Base-by-base conservation (phyloP, 495 filamentous ascomycete genomes). In the Hypoxylon fuscum region DNA sequence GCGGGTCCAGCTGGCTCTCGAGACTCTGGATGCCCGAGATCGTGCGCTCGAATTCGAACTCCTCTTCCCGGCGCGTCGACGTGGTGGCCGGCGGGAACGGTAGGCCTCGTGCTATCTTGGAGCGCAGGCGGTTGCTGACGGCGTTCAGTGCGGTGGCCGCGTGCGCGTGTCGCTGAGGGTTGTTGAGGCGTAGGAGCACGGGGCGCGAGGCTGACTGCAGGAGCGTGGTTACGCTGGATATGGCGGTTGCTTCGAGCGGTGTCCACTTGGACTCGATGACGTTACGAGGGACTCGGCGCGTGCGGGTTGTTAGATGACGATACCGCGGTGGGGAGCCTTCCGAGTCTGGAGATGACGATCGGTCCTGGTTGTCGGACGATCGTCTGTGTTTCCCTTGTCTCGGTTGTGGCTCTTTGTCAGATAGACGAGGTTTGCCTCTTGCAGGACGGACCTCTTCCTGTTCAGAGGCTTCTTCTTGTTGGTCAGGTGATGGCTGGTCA, bases 231-330 rank as follows among this genome's bases (percentile, higher is more conserved):
- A 80, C 63, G 43, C 71, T 73, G 14, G 64, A 40, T 44, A 81
- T 55, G 40, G 79, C 73, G 11, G 73, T 62, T 0, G 59, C 41
- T 5, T 76, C 71, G 14, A 82, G 76, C 6, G 76, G 55, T 9
- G 66, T 64, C 79, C 79, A 82, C 54, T 79, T 81, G n/a, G 75
- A 60, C 20, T 74, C 55, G 60, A 82, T 77, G 40, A 74, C 71
- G 9, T 78, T 62, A 18, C 71, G 77, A 12, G 75, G 70, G 15
- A 82, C 72, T 11, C 69, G 67, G 35, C 72, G 76, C 5, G 76
- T 75, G 38, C 64, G 73, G n/a, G 77, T 59, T 5, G 72, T 52
- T 17, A 82, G 69, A 38, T 79, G 75, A 20, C 69, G 70, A 52
- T 77, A 78, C 18, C 69, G 70, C 8, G 43, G 59, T 0, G 55